Evolutionary conservation across 139 green algal species (phyloP).

Genomic region (Micromonas pusilla): DNA sequence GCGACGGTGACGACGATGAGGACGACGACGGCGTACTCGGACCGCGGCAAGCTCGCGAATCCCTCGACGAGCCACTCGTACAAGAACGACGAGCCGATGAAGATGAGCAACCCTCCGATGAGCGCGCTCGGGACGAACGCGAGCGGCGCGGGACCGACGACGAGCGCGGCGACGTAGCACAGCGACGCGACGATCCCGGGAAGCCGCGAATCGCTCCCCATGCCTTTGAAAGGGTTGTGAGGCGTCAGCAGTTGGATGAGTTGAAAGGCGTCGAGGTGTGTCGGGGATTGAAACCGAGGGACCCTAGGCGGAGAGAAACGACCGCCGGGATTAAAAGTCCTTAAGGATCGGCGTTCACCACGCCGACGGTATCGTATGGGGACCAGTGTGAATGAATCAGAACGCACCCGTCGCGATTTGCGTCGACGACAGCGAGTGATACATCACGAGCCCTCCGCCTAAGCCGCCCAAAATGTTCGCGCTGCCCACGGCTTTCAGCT

Average conservation of each 20-base stretch:
- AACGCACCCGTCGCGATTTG: background rate
- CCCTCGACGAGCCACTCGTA: conserved; percentile 21
- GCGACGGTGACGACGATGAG: conserved; percentile 12
- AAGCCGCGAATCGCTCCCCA: background rate
- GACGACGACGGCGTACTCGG: conserved; percentile 22
- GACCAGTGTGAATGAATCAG: too few relatives aligned
- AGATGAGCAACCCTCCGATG: conserved; percentile 11
- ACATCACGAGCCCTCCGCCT: conserved; percentile 7
- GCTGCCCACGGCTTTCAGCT: conserved; percentile 15
- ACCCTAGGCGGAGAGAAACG: too few relatives aligned
- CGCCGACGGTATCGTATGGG: too few relatives aligned
- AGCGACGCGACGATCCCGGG: background rate
- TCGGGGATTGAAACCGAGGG: too few relatives aligned
- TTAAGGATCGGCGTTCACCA: too few relatives aligned
- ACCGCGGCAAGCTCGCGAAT: background rate
- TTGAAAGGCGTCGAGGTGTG: too few relatives aligned
- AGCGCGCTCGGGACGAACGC: background rate
- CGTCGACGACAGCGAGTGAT: conserved; percentile 14
- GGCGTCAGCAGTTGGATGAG: too few relatives aligned
- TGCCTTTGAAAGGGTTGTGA: too few relatives aligned
- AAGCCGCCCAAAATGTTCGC: conserved; percentile 6
- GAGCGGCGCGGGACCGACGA: background rate
- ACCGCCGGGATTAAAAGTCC: too few relatives aligned
- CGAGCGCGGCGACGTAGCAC: background rate
- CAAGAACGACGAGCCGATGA: conserved; percentile 9